Conservation (phyloP, 352 stramenopile genomes). For the Plasmopara muralis region DNA sequence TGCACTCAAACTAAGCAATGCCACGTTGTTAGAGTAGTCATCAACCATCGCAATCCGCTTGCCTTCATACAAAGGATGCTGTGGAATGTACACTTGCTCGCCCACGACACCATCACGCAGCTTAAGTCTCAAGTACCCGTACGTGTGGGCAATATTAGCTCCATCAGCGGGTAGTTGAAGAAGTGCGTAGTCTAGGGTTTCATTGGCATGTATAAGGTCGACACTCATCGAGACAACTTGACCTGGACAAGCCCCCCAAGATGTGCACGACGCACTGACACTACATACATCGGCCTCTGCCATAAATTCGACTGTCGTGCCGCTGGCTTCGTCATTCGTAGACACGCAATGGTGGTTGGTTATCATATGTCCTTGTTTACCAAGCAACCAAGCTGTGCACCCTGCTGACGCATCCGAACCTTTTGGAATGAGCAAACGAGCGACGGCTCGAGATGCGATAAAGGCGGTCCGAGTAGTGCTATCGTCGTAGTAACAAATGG, state of each 20-base stretch:
- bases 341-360: slow-evolving; percentile 65
- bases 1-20: slow-evolving; percentile 27
- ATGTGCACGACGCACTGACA: slow-evolving; percentile 18
- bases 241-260: slow-evolving; percentile 20
- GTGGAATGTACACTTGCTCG: slow-evolving; percentile 45
- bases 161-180: slow-evolving; percentile 28
- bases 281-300: slow-evolving; percentile 31
- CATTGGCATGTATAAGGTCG: slow-evolving; percentile 33
- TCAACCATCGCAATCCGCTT: slow-evolving; percentile 45
- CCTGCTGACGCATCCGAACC: slow-evolving; percentile 13
- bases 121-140: slow-evolving; percentile 48
- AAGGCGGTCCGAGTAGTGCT: slow-evolving; percentile 20
- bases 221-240: slow-evolving; percentile 32
- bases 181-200: slow-evolving; percentile 47
- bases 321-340: slow-evolving; percentile 21
- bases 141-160: slow-evolving; percentile 20
- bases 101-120: slow-evolving; percentile 17
- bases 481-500: slow-evolving; percentile 43
- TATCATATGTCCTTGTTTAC: slow-evolving; percentile 44
- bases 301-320: slow-evolving; percentile 49
- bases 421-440: slow-evolving; percentile 17
- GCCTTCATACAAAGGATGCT: slow-evolving; percentile 35
- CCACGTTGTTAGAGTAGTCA: slow-evolving; percentile 34
- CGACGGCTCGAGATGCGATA: slow-evolving; percentile 26
- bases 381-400: slow-evolving; percentile 55